Evolutionary conservation across 148 eudicot species (phyloP).

Genomic region (Silene uniflora): DNA sequence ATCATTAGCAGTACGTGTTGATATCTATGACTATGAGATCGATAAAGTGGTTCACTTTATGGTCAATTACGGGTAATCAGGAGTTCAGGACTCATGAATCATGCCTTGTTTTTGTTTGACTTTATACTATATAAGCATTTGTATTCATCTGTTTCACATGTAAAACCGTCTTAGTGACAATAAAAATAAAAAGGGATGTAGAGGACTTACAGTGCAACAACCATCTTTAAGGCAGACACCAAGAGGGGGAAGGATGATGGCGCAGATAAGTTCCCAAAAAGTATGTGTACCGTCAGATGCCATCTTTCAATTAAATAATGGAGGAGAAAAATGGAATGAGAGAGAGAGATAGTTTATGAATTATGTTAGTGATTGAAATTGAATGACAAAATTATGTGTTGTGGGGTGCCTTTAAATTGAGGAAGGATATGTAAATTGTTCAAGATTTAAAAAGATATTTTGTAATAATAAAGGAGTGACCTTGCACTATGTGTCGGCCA

Average conservation of each 20-base stretch:
- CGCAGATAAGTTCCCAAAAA: not conserved
- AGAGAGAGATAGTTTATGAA: too few relatives aligned
- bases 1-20: too few relatives aligned
- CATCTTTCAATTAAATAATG: not conserved
- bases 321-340: too few relatives aligned
- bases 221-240: conserved; percentile 8
- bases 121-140: too few relatives aligned
- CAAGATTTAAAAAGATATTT: not conserved
- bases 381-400: not conserved
- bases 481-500: conserved; percentile 4
- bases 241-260: not conserved
- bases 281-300: not conserved
- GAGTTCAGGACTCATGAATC: too few relatives aligned
- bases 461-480: conserved; percentile 2
- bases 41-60: too few relatives aligned
- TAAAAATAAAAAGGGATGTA: not conserved
- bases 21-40: too few relatives aligned
- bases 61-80: too few relatives aligned
- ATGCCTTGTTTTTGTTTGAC: too few relatives aligned
- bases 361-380: not conserved
- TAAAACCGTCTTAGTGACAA: too few relatives aligned
- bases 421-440: not conserved
- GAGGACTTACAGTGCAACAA: not conserved
- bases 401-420: not conserved
- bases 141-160: too few relatives aligned